These are phyloP conservation scores for Arabis hirsuta DNA, from an alignment of 345 rosid species.

Conservation along the genomic window DNA sequence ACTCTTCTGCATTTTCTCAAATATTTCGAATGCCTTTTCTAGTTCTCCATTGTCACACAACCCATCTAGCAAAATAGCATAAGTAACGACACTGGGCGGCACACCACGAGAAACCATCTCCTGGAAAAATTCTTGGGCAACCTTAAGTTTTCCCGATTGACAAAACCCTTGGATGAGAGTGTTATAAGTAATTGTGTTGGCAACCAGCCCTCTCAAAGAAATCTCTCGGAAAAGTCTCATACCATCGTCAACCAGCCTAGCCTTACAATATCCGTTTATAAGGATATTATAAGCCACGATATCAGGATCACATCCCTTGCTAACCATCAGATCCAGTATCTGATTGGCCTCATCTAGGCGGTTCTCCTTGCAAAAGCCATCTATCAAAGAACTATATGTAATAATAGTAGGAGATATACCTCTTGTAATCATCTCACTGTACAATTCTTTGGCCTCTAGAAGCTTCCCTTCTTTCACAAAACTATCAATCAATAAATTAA, in stretches of 20 bases:
- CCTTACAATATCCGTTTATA: constrained; percentile 4
- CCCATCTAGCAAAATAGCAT: constrained; percentile 9
- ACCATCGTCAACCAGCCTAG: constrained; percentile 6
- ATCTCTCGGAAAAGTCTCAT: not conserved
- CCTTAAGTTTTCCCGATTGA: not conserved
- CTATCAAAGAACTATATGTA: constrained; percentile 46
- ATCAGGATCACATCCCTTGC: too few relatives aligned
- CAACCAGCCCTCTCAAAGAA: not conserved
- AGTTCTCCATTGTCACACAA: constrained; percentile 25
- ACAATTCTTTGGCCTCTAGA: constrained; percentile 32
- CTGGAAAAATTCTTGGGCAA: constrained; percentile 5
- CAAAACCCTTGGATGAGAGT: constrained; percentile 23
- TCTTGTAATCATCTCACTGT: constrained; percentile 32
- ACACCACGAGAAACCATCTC: constrained; percentile 9
- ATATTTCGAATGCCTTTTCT: too few relatives aligned
- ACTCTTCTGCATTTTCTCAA: too few relatives aligned
- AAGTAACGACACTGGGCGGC: not conserved
- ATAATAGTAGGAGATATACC: constrained; percentile 13
- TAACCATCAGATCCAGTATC: too few relatives aligned
- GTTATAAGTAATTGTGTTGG: constrained; percentile 8
- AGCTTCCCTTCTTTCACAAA: constrained; percentile 33
- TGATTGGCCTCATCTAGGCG: constrained; percentile 37
- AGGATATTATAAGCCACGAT: not conserved
- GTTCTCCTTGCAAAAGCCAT: constrained; percentile 45
- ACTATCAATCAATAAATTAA: constrained; percentile 19